Conservation (phyloP, 495 filamentous ascomycete genomes). For the Trichoderma reesei region DNA sequence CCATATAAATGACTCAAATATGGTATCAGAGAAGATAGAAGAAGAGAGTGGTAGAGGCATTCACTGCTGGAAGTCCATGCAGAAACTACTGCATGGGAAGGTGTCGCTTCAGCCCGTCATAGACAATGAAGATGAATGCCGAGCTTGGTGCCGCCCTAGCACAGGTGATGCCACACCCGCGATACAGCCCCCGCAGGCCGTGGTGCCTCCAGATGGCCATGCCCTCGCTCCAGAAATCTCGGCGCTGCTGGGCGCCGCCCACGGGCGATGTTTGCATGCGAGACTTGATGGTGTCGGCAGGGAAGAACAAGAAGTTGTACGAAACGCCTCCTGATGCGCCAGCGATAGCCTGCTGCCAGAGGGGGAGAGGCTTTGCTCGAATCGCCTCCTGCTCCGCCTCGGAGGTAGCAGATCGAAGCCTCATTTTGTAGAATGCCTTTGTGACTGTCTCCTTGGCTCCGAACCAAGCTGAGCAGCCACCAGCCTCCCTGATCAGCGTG, state of each 20-base stretch:
- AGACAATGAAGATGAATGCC: constrained; percentile 94
- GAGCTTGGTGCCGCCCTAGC: constrained; percentile 79
- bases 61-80: neutral
- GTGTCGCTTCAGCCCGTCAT: constrained; percentile 66
- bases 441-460: constrained; percentile 78
- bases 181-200: constrained; percentile 76
- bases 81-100: constrained; percentile 34
- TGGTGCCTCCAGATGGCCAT: constrained; percentile 66
- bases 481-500: constrained; percentile 87
- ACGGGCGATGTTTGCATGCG: constrained; percentile 88
- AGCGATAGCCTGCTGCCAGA: constrained; percentile 77
- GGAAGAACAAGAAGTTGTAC: constrained; percentile 96
- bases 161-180: constrained; percentile 92
- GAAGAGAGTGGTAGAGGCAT: neutral
- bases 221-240: constrained; percentile 60
- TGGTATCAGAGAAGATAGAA: neutral
- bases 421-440: constrained; percentile 47
- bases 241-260: constrained; percentile 30
- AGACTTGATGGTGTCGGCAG: constrained; percentile 92
- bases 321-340: constrained; percentile 87
- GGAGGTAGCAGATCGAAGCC: constrained; percentile 23
- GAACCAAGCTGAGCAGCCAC: constrained; percentile 92
- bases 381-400: constrained; percentile 23
- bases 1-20: neutral
- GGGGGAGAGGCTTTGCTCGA: constrained; percentile 36